Evolutionary conservation across 2,329 filamentous ascomycete species (phyloP), one percentile per base, ranked within the genome.

Genomic region (Talaromyces sp.): DNA sequence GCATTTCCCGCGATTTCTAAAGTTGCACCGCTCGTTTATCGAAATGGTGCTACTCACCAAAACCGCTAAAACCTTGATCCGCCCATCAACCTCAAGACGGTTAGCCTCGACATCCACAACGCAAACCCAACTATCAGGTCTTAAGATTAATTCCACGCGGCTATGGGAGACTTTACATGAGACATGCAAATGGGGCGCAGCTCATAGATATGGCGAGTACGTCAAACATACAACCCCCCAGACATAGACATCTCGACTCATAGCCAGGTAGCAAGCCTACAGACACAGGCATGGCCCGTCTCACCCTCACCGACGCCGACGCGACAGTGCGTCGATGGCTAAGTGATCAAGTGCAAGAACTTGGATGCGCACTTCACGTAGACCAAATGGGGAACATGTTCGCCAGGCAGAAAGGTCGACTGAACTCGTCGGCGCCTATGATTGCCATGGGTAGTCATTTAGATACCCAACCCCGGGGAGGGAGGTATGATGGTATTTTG

Each of bases 321-420:
- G 88, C 87, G 68, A 74, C 82, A 69, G 89, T 82, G 8, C 84
- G 90, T 58, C 84, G 87, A 72, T 93, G 90, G 90, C 91, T 93
- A 66, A 82, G 86, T 0, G 72, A 84, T 2, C 86, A 85, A 0
- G 85, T 85, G 0, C 73, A 83, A 68, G 79, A 78, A 0, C 76
- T 91, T 0, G 89, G 87, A 2, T 93, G 90, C 71, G 79, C 80
- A 3, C 81, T 89, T 1, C 85, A 82, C 0, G 75, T 90, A 1
- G 90, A 93, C 72, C 79, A 84, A 16, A 91, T 93, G 86, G 91
- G 91, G 22, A 95, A 94, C 69, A 90, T 90, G 67, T 95, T 94
- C 73, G 90, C 90, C 0, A 82, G 91, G 3, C 84, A 88, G 2
- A 84, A 87, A 3, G 90, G 91, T 1, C 77, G 78, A 60, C 79